A percentile compares a stretch with the other conserved stretches of the same genome.
Evolutionary conservation across 495 filamentous ascomycete species (phyloP).

Genomic region (Penicillium odoratum): DNA sequence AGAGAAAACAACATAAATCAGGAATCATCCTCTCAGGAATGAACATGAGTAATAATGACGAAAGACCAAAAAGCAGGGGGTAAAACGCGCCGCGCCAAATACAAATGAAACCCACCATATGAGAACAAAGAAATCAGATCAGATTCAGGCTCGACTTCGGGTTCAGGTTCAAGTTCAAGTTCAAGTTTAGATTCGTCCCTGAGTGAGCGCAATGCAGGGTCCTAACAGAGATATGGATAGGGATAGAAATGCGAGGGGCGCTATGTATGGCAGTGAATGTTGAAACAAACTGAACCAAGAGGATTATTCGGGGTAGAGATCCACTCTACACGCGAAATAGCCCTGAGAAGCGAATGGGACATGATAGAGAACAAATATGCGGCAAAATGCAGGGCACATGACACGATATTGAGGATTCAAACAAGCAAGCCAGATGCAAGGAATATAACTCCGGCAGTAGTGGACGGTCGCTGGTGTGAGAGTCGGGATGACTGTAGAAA

Average conservation of each 20-base stretch:
- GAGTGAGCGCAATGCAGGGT: background rate
- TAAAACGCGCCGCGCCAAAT: background rate
- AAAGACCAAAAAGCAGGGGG: background rate
- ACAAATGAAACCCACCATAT: background rate
- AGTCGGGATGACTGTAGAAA: background rate
- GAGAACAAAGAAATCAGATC: background rate
- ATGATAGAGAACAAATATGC: background rate
- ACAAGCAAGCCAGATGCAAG: background rate
- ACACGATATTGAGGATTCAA: constrained; percentile 4
- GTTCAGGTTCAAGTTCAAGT: too few species aligned
- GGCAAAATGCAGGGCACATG: constrained; percentile 1
- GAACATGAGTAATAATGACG: background rate
- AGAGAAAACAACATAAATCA: background rate
- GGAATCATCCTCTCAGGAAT: background rate
- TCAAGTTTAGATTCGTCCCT: background rate
- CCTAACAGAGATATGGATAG: background rate
- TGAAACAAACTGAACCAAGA: background rate
- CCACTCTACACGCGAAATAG: background rate
- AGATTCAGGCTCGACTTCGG: too few species aligned
- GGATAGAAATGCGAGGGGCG: background rate
- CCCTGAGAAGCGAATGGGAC: background rate
- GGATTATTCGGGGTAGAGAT: background rate
- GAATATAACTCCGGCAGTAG: background rate
- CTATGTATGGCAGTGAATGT: constrained; percentile 1
- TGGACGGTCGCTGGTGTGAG: background rate